Evolutionary conservation across 1,284 basidiomycete genomes (phyloP), one percentile per base, ranked within the genome.

Genomic region (Leccinum colubrinum): DNA sequence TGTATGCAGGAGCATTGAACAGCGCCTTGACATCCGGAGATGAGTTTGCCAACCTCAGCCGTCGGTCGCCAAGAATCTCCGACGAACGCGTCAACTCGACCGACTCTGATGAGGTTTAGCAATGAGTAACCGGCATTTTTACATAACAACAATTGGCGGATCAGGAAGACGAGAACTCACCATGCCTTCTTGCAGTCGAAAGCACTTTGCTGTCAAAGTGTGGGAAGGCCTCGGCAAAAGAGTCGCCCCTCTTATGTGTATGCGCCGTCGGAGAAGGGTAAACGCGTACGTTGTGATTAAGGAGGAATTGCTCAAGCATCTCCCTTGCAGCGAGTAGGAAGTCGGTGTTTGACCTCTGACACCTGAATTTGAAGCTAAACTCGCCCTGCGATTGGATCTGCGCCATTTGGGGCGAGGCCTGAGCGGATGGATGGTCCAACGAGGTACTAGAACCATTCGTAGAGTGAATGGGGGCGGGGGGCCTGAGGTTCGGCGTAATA

Each of bases 151-250:
- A 60, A 65, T 20, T 55, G 53, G 62, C 33, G 22, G 55, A 59
- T 27, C 59, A 62, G 55, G 57, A 55, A 35, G 3, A 11, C 43
- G 48, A 65, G 58, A 53, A 79, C 83, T 72, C 70, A 83, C 88
- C 87, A 68, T 89, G 87, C 54, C 86, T 85, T 66, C 83, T 81
- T 37, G 88, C 86, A 20, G 91, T 89, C 1, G 93, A 89, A 46
- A 97, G 81, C 2, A 98, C 87, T 77, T 97, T 97, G 78, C 93
- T 95, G 73, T 97, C 94, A 76, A 98, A 98, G 76, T 97, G 95
- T 37, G 95, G 93, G 81, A 98, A 96, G 1, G 95, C 93, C 70
- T 97, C 94, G 25, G 95, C 91, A 71, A 97, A 97, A 4, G 94
- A 95, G 73, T 98, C 96, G 30, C 90, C 90, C 53, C 94, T 83